A percentile compares a stretch with the other conserved stretches of the same genome.
Evolutionary conservation across 2,329 filamentous ascomycete genomes (phyloP).

Genomic region (Ceratocystis huliohia): DNA sequence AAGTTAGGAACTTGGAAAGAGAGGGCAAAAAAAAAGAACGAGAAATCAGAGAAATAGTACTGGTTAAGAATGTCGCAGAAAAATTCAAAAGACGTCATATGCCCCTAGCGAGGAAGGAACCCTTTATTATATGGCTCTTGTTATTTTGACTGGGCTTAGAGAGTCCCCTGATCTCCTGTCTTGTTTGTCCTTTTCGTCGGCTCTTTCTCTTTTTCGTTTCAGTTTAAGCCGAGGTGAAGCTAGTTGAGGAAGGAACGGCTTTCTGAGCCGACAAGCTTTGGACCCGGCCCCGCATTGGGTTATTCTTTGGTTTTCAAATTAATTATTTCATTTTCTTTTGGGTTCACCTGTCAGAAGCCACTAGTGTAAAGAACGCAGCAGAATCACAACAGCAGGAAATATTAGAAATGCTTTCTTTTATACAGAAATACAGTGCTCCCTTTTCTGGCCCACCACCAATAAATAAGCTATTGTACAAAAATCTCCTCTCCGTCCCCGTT

Average conservation of each 20-base stretch:
- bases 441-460: conserved; percentile 16
- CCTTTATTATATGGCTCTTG: neutral
- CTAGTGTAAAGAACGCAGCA: neutral
- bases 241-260: neutral
- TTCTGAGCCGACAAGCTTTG: neutral
- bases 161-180: neutral
- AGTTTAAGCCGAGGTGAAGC: conserved; percentile 6
- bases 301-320: neutral
- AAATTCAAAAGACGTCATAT: neutral
- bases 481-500: neutral
- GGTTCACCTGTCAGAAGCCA: no score
- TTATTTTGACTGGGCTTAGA: neutral
- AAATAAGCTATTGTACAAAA: conserved; percentile 24
- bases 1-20: neutral
- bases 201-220: neutral
- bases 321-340: no score
- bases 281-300: neutral
- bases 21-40: neutral
- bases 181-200: neutral
- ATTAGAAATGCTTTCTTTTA: neutral
- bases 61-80: neutral
- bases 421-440: neutral
- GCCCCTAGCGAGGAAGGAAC: neutral
- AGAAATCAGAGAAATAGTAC: neutral
- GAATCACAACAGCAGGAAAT: neutral